Evolutionary conservation across 176 grass and related monocot species (phyloP).

Genomic region (Triticum turgidum): DNA sequence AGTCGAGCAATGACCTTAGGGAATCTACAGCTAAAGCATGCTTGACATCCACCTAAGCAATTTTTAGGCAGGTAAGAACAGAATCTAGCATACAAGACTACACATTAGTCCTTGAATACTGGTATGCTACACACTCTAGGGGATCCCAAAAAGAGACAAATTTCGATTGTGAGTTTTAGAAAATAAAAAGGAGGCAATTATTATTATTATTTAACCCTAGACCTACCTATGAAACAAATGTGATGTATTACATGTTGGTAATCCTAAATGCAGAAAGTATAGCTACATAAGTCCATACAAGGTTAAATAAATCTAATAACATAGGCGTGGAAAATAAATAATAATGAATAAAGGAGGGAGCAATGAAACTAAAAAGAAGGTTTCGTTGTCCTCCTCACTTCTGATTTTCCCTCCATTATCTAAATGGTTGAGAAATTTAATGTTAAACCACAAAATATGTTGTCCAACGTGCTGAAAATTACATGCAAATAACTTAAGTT

Average conservation of each 20-base stretch:
- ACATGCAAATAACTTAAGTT: background rate
- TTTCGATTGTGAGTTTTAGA: background rate
- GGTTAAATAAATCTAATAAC: background rate
- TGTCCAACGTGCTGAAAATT: background rate
- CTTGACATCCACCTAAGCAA: slow-evolving; percentile 77
- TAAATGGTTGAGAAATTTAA: slow-evolving; percentile 23
- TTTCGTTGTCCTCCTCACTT: background rate
- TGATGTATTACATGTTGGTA: background rate
- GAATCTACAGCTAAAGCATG: slow-evolving; percentile 79
- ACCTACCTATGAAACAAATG: background rate
- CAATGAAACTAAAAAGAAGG: background rate
- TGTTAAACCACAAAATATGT: background rate
- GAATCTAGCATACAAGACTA: background rate
- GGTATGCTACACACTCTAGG: background rate
- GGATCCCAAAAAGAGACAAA: background rate
- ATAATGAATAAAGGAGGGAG: background rate
- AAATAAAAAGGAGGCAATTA: background rate
- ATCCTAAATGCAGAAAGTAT: background rate
- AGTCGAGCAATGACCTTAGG: slow-evolving; percentile 61
- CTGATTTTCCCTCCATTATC: background rate
- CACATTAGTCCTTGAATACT: background rate
- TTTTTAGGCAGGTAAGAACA: slow-evolving; percentile 20
- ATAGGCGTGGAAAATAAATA: background rate
- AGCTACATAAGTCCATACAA: background rate
- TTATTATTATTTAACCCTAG: slow-evolving; percentile 9